These are phyloP conservation scores for Chaetomium strumarium DNA, from an alignment of 2,329 filamentous ascomycete genomes.

Conservation along the genomic window DNA sequence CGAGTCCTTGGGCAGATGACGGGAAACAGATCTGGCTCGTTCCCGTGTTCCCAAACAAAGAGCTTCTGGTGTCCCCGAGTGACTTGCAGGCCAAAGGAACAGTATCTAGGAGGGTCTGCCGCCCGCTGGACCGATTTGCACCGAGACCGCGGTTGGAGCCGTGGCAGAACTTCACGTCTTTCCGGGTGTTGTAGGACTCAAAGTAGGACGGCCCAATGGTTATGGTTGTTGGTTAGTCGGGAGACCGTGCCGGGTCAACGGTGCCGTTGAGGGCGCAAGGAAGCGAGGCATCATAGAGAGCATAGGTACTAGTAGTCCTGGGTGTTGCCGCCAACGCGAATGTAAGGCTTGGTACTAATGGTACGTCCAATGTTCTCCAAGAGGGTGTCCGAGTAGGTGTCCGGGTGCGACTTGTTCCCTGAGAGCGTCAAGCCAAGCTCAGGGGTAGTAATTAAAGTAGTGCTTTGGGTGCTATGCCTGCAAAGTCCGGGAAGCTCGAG, in stretches of 20 bases:
- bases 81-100: slow-evolving; percentile 53
- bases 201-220: slow-evolving; percentile 57
- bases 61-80: slow-evolving; percentile 44
- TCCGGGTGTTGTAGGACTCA: slow-evolving; percentile 55
- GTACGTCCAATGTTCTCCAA: slow-evolving; percentile 51
- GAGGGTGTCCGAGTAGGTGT: slow-evolving; percentile 55
- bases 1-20: slow-evolving; percentile 44
- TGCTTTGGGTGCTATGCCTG: slow-evolving; percentile 24
- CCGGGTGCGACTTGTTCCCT: slow-evolving; percentile 50
- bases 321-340: slow-evolving; percentile 61
- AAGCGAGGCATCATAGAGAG: slow-evolving; percentile 51
- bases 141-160: slow-evolving; percentile 55
- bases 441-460: slow-evolving; percentile 36
- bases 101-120: slow-evolving; percentile 47
- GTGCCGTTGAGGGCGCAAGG: slow-evolving; percentile 47
- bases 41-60: slow-evolving; percentile 57
- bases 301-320: slow-evolving; percentile 63
- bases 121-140: slow-evolving; percentile 45
- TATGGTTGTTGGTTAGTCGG: slow-evolving; percentile 56
- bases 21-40: slow-evolving; percentile 58
- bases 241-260: slow-evolving; percentile 42
- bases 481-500: slow-evolving; percentile 34
- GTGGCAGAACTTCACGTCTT: slow-evolving; percentile 50
- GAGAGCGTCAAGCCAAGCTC: slow-evolving; percentile 44
- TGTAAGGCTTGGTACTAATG: slow-evolving; percentile 51